phyloP scores from a whole-genome alignment of 768 basidiomycete species.

The Tulasnella sp. region DNA sequence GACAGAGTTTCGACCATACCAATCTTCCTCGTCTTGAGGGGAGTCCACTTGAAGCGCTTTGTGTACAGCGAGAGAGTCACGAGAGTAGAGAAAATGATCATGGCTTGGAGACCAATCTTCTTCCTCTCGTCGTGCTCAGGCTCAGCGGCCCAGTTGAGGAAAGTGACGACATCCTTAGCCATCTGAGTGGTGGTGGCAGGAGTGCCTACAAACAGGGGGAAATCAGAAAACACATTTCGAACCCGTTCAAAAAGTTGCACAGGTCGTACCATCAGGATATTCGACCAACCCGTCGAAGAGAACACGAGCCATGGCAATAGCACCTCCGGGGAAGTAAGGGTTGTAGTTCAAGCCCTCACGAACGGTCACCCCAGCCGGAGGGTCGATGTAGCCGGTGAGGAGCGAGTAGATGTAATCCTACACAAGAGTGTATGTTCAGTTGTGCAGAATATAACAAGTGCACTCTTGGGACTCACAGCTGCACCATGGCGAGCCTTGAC shows the following conservation, averaged over 20 bases:
- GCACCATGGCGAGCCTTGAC: conserved; percentile 97
- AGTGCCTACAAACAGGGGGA: conserved; percentile 43
- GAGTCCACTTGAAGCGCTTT: conserved; percentile 92
- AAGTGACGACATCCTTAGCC: conserved; percentile 97
- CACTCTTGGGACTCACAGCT: conserved; percentile 51
- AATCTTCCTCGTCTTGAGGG: conserved; percentile 90
- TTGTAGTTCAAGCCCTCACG: conserved; percentile 99
- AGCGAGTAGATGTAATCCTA: conserved; percentile 97
- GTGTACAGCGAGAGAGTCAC: conserved; percentile 73
- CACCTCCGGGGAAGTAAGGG: conserved; percentile 97
- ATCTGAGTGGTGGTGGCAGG: conserved; percentile 96
- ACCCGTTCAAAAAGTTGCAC: background rate
- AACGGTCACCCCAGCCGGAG: conserved; percentile 88
- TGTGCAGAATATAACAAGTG: background rate
- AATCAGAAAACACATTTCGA: background rate
- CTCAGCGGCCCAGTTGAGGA: conserved; percentile 95
- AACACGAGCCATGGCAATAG: conserved; percentile 96
- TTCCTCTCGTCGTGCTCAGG: conserved; percentile 98
- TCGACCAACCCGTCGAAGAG: conserved; percentile 94
- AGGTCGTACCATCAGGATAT: conserved; percentile 73
- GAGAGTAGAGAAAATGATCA: conserved; percentile 83
- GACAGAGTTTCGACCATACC: conserved; percentile 35
- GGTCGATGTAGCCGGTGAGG: conserved; percentile 92
- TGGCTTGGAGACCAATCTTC: conserved; percentile 91
- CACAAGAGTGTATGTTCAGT: background rate